Evolutionary conservation across 2,329 filamentous ascomycete genomes (phyloP).

Genomic region (Grosmannia clavigera): DNA sequence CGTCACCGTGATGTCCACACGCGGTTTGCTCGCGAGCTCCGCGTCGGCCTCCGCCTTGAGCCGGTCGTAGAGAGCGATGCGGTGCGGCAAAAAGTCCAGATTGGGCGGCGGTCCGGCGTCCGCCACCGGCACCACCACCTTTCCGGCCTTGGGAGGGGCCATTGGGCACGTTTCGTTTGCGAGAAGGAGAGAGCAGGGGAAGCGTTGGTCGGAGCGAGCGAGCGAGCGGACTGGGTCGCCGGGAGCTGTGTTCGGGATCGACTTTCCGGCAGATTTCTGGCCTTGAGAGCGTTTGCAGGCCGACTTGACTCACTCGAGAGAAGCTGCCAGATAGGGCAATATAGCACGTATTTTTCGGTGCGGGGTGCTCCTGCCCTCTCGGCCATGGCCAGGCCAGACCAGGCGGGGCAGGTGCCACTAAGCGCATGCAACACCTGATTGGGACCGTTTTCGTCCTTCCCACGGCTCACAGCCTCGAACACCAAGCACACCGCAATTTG

Average conservation of each 20-base stretch:
- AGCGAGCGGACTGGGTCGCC: not conserved
- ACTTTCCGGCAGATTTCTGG: no score
- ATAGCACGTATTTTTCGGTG: not conserved
- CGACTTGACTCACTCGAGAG: not conserved
- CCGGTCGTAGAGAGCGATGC: conserved; percentile 78
- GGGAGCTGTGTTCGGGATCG: not conserved
- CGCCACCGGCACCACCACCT: conserved; percentile 9
- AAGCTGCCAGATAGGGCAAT: not conserved
- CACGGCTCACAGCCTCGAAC: no score
- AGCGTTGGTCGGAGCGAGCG: not conserved
- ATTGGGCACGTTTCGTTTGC: not conserved
- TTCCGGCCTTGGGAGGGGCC: conserved; percentile 9
- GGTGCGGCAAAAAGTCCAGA: conserved; percentile 69
- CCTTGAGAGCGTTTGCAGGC: not conserved
- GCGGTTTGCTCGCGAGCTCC: conserved; percentile 58
- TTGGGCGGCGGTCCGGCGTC: conserved; percentile 25
- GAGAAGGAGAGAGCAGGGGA: not conserved
- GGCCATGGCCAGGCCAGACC: not conserved
- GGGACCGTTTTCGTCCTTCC: no score
- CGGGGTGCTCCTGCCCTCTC: not conserved
- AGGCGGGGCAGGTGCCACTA: no score
- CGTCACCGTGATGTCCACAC: conserved; percentile 61
- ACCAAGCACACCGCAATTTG: not conserved
- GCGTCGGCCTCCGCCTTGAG: conserved; percentile 75
- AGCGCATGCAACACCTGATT: no score